Evolutionary conservation across 768 basidiomycete genomes (phyloP), one percentile per base, ranked within the genome.

Genomic region (Boletus pseudo-olivaceus): DNA sequence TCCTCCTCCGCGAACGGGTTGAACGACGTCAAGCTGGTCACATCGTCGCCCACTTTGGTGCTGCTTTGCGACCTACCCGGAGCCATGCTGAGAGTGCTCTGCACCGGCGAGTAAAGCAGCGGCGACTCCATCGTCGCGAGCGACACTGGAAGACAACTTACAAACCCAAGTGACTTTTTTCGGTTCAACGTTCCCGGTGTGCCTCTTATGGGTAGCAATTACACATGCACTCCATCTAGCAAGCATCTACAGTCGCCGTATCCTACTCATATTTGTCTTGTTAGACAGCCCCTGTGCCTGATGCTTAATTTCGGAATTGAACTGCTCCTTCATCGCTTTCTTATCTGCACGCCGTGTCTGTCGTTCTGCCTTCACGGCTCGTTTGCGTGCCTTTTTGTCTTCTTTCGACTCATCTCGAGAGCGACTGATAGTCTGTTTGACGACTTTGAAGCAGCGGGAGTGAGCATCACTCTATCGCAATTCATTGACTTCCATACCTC

Each of bases 1-100:
- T 93, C 91, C 67, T 94, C 93, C 66, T 92, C 90, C n/a, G 88
- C 84, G 75, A 93, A 94, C 7, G 90, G 90, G 67, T 93, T 93
- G 78, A 88, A 92, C 47, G 89, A 89, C 29, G 93, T 94, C 53
- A 94, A 73, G 64, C 84, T 82, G 42, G 80, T 79, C 41, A 85
- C 78, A 75, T 90, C 90, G 47, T 85, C 76, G 19, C 57, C 68
- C 9, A 74, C 68, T 62, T 79, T 84, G 32, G 80, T 78, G 68
- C 78, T 84, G 69, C 82, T 84, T 60, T 83, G 78, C 12, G 86
- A 87, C 64, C 84, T 75, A 1, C 79, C 82, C 11, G 80, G 78
- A 17, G 74, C 73, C 15, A 74, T 72, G 52, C 72, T 76, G 47
- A 73, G 62, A 8, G 55, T 52, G 39, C 60, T 69, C 46, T 62